Evolutionary conservation across 768 basidiomycete species (phyloP).

Genomic region (Favolaschia claudopus): DNA sequence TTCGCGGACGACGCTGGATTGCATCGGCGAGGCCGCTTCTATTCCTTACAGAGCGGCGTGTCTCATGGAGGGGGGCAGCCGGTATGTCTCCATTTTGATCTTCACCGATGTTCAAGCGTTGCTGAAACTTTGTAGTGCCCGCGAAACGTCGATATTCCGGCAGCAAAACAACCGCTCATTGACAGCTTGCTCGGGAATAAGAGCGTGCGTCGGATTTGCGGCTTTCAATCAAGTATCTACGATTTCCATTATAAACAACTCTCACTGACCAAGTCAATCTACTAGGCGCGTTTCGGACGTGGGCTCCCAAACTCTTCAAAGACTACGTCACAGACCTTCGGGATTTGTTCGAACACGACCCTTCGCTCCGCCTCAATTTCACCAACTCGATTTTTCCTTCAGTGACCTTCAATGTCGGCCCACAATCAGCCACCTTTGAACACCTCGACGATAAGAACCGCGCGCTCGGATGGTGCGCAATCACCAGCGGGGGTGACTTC

Average conservation of each 20-base stretch:
- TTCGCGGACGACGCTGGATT: constrained; percentile 6
- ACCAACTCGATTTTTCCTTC: constrained; percentile 36
- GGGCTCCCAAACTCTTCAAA: constrained; percentile 30
- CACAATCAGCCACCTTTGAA: background rate
- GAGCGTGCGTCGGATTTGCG: constrained; percentile 24
- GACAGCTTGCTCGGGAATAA: background rate
- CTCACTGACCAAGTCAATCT: too few relatives aligned
- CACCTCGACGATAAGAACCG: constrained; percentile 38
- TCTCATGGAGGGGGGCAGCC: constrained; percentile 40
- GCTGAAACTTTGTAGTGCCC: constrained; percentile 11
- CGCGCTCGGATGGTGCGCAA: constrained; percentile 34
- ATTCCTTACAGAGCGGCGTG: constrained; percentile 27
- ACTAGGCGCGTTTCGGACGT: constrained; percentile 29
- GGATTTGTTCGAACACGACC: constrained; percentile 10
- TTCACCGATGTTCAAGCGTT: too few relatives aligned
- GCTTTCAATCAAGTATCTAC: too few relatives aligned
- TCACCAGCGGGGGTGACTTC: constrained; percentile 35
- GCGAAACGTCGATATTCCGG: constrained; percentile 6
- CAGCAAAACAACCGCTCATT: background rate
- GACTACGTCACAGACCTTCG: constrained; percentile 20
- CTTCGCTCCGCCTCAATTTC: constrained; percentile 30
- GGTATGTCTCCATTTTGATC: background rate
- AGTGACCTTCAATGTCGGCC: constrained; percentile 39
- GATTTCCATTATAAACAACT: constrained; percentile 26
- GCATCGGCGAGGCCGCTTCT: constrained; percentile 32